These are phyloP conservation scores for Xylariaceae sp. DNA, from an alignment of 2,329 filamentous ascomycete genomes.

Conservation along the genomic window DNA sequence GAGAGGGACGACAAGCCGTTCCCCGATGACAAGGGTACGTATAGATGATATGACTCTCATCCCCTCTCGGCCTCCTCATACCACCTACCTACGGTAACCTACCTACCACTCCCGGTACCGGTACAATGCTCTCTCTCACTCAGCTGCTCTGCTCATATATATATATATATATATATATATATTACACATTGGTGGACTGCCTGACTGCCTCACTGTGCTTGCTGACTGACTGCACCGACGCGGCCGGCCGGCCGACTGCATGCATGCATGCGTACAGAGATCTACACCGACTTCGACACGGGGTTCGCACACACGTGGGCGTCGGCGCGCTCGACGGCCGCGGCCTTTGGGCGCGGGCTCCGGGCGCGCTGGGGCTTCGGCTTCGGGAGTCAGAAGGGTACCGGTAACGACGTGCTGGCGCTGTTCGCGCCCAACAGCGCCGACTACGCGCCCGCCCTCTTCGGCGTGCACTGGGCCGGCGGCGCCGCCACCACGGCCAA, in stretches of 20 bases:
- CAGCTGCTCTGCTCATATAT: too few species aligned
- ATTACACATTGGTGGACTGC: too few species aligned
- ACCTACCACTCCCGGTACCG: not conserved
- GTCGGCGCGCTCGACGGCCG: conserved; percentile 56
- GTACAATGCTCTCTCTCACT: not conserved
- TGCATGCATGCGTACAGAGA: conserved; percentile 49
- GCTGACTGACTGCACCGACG: too few species aligned
- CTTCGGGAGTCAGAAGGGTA: too few species aligned
- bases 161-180: not conserved
- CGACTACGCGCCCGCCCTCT: conserved; percentile 69
- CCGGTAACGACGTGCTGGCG: conserved; percentile 76
- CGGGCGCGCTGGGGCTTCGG: conserved; percentile 68
- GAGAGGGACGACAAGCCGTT: conserved; percentile 58
- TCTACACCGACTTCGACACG: conserved; percentile 70
- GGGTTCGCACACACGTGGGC: conserved; percentile 61
- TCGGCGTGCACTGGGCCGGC: conserved; percentile 77
- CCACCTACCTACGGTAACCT: not conserved
- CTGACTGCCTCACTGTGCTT: too few species aligned
- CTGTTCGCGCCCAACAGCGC: conserved; percentile 82
- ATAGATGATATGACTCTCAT: too few species aligned
- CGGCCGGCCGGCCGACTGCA: too few species aligned
- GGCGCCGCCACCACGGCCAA: conserved; percentile 80
- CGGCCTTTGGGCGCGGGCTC: conserved; percentile 75
- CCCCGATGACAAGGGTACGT: conserved; percentile 65
- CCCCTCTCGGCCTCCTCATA: conserved; percentile 7